phyloP scores from a whole-genome alignment of 345 rosid species.

The Eucalyptus viminalis region DNA sequence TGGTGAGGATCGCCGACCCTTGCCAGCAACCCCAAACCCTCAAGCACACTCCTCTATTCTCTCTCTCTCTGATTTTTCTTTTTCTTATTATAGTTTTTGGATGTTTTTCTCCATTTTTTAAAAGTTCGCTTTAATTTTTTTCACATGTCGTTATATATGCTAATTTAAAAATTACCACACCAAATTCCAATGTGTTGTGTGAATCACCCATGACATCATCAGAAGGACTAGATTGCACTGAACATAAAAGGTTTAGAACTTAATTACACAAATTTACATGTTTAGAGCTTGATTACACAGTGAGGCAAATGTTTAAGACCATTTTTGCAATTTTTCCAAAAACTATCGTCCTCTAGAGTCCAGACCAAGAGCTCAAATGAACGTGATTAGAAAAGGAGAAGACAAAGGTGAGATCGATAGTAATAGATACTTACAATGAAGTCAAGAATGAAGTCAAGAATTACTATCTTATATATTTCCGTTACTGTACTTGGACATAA shows the following conservation, averaged over 20 bases:
- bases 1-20: neutral
- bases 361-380: neutral
- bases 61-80: neutral
- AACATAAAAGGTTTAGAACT: neutral
- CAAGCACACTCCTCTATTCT: neutral
- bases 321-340: neutral
- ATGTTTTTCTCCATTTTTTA: neutral
- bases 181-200: neutral
- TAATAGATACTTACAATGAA: neutral
- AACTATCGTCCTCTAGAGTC: neutral
- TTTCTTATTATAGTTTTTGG: neutral
- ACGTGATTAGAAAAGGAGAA: neutral
- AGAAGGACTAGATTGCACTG: neutral
- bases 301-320: neutral
- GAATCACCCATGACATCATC: neutral
- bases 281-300: neutral
- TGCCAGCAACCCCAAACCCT: neutral
- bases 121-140: neutral
- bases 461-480: neutral
- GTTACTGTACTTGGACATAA: neutral
- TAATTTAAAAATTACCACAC: neutral
- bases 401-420: neutral
- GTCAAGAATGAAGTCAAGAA: neutral
- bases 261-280: neutral
- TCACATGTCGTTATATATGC: neutral